phyloP scores from a whole-genome alignment of 2,329 filamentous ascomycete species.

The Fusarium papillatum region DNA sequence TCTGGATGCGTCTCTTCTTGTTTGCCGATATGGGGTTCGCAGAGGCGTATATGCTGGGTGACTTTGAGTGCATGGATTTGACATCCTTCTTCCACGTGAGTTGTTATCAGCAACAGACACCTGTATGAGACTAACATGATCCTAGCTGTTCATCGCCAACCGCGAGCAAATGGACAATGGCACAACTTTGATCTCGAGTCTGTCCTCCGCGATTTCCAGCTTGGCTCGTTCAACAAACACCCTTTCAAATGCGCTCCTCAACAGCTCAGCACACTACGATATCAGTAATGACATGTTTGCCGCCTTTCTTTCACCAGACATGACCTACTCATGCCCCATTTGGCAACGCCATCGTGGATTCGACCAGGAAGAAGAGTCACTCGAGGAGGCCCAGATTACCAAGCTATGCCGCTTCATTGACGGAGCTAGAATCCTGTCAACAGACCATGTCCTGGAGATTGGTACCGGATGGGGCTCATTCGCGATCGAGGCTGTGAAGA shows the following conservation, averaged over 20 bases:
- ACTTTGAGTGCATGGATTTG: constrained; percentile 76
- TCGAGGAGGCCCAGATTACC: constrained; percentile 76
- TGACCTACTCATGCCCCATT: constrained; percentile 82
- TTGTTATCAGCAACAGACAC: neutral
- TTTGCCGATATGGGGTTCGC: constrained; percentile 84
- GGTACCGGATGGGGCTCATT: constrained; percentile 84
- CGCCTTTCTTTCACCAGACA: constrained; percentile 79
- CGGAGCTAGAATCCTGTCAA: constrained; percentile 72
- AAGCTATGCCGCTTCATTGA: constrained; percentile 77
- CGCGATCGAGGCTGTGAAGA: constrained; percentile 76
- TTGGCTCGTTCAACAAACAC: constrained; percentile 71
- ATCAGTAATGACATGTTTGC: constrained; percentile 84
- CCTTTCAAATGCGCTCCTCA: constrained; percentile 70
- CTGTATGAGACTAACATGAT: neutral
- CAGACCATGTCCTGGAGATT: constrained; percentile 81
- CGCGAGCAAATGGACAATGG: constrained; percentile 74
- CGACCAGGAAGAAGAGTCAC: constrained; percentile 61
- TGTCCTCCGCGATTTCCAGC: constrained; percentile 70
- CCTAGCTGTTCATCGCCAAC: constrained; percentile 78
- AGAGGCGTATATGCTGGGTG: constrained; percentile 80
- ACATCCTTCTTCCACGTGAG: constrained; percentile 76
- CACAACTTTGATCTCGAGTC: constrained; percentile 70
- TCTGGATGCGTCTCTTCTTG: constrained; percentile 78
- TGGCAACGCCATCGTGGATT: constrained; percentile 56
- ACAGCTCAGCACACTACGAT: constrained; percentile 81